A percentile compares a stretch with the other conserved stretches of the same genome.
These are phyloP conservation scores for Gossypium trilobum DNA, from an alignment of 441 rosid genomes.

Conservation along the genomic window DNA sequence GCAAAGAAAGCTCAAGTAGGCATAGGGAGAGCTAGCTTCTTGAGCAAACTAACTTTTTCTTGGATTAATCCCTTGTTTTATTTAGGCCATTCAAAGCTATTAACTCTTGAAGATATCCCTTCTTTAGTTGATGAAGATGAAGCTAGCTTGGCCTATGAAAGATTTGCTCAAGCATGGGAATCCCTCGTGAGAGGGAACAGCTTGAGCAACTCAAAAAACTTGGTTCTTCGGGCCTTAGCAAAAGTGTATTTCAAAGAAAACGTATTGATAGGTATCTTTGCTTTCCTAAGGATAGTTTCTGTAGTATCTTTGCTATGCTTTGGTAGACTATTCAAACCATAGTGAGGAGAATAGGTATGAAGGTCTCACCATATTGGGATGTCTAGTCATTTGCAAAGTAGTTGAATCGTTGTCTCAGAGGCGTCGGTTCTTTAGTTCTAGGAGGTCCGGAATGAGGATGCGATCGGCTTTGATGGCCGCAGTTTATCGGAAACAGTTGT, in stretches of 20 bases:
- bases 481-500: slow-evolving; percentile 60
- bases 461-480: slow-evolving; percentile 83
- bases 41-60: slow-evolving; percentile 56
- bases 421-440: slow-evolving; percentile 53
- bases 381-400: slow-evolving; percentile 42
- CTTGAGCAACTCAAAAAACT: slow-evolving; percentile 29
- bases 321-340: slow-evolving; percentile 56
- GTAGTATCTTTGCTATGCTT: slow-evolving; percentile 57
- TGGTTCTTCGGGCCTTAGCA: slow-evolving; percentile 42
- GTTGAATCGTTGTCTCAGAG: slow-evolving; percentile 77
- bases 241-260: slow-evolving; percentile 60
- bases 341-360: slow-evolving; percentile 33
- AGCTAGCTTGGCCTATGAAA: slow-evolving; percentile 44
- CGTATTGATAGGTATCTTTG: slow-evolving; percentile 37
- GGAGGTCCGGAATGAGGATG: slow-evolving; percentile 78
- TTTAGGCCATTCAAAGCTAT: slow-evolving; percentile 50
- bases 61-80: slow-evolving; percentile 69
- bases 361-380: slow-evolving; percentile 52
- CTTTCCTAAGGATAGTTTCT: slow-evolving; percentile 46
- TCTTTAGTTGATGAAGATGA: slow-evolving; percentile 54
- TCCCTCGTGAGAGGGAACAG: slow-evolving; percentile 29
- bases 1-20: not conserved
- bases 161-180: slow-evolving; percentile 53
- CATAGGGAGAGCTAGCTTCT: slow-evolving; percentile 33
- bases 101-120: slow-evolving; percentile 54